Base-by-base conservation (phyloP, 2,329 filamentous ascomycete genomes). In the Beauveria sp. region DNA sequence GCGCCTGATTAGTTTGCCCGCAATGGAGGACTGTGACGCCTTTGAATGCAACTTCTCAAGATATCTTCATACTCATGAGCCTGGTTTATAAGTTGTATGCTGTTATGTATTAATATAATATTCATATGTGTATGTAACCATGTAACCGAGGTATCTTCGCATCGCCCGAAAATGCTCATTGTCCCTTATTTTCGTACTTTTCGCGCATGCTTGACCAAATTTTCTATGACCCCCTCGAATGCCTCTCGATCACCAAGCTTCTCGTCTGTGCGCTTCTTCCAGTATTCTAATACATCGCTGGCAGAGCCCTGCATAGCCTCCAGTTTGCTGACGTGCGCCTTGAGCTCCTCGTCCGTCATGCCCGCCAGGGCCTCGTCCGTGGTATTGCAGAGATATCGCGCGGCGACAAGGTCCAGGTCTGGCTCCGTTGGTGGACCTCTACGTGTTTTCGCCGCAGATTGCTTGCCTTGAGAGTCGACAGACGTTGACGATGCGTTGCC, bases 181-280 rank as follows among this genome's bases (percentile, higher is more conserved):
- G 16, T 28, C 47, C 40, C 24, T 59, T 77, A 91, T 75, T 92
- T 94, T 70, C 91, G 83, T 61, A 91, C 86, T 76, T 92, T 91
- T 72, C 91, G 83, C 55, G 91, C 91, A 76, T 96, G 91, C 73
- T 92, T 94, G 48, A 97, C 93, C 66, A 97, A 75, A 73, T 96
- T 97, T 76, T 96, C 93, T 80, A 97, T 97, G 18, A 97, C 93
- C 0, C 91, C 92, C 72, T 97, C 93, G 72, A 97, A 94, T 3
- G 92, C 91, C 71, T 97, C 93, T 67, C 94, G 88, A 71, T 97
- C 93, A 46, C 90, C 90, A 65, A 96, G 78, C 68, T 93, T 91
- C 67, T 92, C 91, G 71, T 96, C 92, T 58, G 89, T 88, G 67
- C 87, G 80, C 77, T 90, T 90, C 67, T 90, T 83, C 93, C 93